phyloP scores from a whole-genome alignment of 495 filamentous ascomycete genomes.

The Neurospora tetrasperma region DNA sequence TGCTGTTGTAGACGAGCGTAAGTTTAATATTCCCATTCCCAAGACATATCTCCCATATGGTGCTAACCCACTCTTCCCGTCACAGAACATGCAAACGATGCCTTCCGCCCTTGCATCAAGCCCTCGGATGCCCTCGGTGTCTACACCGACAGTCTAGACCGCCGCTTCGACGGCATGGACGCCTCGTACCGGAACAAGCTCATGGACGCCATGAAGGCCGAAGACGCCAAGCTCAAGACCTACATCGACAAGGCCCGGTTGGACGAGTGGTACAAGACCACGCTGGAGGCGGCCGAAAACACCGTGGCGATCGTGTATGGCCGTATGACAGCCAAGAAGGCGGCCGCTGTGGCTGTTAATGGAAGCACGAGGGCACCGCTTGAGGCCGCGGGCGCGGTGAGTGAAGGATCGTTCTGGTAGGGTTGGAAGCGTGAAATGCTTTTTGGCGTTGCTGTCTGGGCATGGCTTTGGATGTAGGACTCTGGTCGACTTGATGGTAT shows the following conservation, averaged over 20 bases:
- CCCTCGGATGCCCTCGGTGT: slow-evolving; percentile 44
- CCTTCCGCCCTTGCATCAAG: slow-evolving; percentile 31
- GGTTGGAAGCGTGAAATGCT: neutral
- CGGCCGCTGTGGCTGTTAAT: neutral
- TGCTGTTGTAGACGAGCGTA: slow-evolving; percentile 32
- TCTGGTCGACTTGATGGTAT: neutral
- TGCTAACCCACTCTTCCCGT: slow-evolving; percentile 10
- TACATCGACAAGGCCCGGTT: slow-evolving; percentile 50
- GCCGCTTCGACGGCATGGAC: slow-evolving; percentile 41
- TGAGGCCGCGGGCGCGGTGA: neutral
- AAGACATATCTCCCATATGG: neutral
- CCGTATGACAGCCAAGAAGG: slow-evolving; percentile 4
- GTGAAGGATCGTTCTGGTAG: neutral
- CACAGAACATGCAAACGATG: slow-evolving; percentile 16
- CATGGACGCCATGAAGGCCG: slow-evolving; percentile 44
- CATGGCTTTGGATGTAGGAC: neutral
- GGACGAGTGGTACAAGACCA: slow-evolving; percentile 42
- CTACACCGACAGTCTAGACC: slow-evolving; percentile 41
- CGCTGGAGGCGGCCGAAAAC: slow-evolving; percentile 20
- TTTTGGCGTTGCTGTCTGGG: neutral
- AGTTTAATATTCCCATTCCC: slow-evolving; percentile 14
- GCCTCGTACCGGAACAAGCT: slow-evolving; percentile 38
- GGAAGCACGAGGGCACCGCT: neutral
- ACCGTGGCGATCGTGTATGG: slow-evolving; percentile 14
- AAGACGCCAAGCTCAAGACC: slow-evolving; percentile 40